Evolutionary conservation across 1,284 basidiomycete genomes (phyloP), one percentile per base, ranked within the genome.

Genomic region (Pseudozyma pruni): DNA sequence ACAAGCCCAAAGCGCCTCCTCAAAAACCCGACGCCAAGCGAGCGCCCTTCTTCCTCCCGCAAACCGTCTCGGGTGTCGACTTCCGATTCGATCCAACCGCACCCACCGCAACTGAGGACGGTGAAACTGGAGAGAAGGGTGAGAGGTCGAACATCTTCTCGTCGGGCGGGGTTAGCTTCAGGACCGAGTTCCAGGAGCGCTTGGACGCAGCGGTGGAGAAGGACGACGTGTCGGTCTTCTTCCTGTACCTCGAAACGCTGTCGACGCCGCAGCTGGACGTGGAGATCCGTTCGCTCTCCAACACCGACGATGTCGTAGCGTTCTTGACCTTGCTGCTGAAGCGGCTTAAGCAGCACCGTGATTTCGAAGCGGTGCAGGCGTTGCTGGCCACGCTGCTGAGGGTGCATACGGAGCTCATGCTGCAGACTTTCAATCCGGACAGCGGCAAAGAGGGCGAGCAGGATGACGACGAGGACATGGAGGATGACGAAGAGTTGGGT

Each of bases 331-430:
- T 92, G 0, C 86, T 98, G 17, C 87, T 86, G 3, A 86, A 85
- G 50, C 89, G 95, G 3, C 85, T 98, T 22, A 83, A 83, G 38
- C 90, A 90, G 16, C 91, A 90, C 75, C 87, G 88, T 46, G 95
- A 99, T 83, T 98, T 95, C 79, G 95, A 99, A 83, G 94, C 93
- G 9, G 91, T 97, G 2, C 94, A 98, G 83, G 89, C 94, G 0
- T 86, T 95, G 81, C 87, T 94, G 72, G 89, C 87, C 62, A 90
- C 95, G 1, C 92, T 96, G 82, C 84, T 98, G 22, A 87, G 87
- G 17, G 86, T 93, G 53, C 94, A 98, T 79, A 90, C 90, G 1
- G 94, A 98, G 40, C 8, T 56, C 10, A 51, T 72, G 16, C 31
- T 69, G 49, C 47, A 55, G 32, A 56, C 52, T 1, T 56, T 60